phyloP scores from a whole-genome alignment of 192 early-diverging fungal genomes.

The Helicostylum pulchrum region DNA sequence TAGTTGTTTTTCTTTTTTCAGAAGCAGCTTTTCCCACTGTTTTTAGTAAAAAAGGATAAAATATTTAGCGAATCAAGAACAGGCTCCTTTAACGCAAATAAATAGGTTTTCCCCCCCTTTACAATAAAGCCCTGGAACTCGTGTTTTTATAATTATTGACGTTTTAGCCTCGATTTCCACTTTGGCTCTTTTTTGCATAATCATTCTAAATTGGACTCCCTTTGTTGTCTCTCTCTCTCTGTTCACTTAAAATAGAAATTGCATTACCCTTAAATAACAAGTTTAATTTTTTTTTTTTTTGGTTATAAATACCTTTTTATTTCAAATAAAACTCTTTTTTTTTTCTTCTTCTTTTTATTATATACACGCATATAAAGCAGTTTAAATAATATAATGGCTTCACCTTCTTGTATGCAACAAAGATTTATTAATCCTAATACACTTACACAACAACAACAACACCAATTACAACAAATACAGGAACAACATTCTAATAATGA shows the following conservation, averaged over 20 bases:
- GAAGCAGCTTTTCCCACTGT: background rate
- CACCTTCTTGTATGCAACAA: slow-evolving; percentile 14
- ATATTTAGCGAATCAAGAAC: no score
- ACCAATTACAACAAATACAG: background rate
- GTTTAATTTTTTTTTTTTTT: background rate
- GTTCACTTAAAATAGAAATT: slow-evolving; percentile 1
- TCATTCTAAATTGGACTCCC: slow-evolving; percentile 19
- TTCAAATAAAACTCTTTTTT: background rate
- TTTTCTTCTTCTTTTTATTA: slow-evolving; percentile 1
- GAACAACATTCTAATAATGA: background rate
- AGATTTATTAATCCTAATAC: slow-evolving; percentile 14
- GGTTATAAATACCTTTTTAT: slow-evolving; percentile 10
- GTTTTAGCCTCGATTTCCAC: slow-evolving; percentile 12
- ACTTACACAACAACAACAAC: slow-evolving; percentile 7
- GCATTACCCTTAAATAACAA: background rate
- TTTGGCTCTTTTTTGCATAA: background rate
- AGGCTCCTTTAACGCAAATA: background rate
- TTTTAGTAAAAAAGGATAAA: background rate
- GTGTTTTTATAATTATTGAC: slow-evolving; percentile 11
- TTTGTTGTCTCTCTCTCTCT: slow-evolving; percentile 1
- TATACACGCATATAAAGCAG: background rate
- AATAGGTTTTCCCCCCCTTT: background rate
- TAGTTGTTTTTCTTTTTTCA: background rate
- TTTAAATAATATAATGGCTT: background rate
- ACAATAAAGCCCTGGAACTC: background rate